These are phyloP conservation scores for Gloeophyllum trabeum DNA, from an alignment of 768 basidiomycete species.

Conservation along the genomic window DNA sequence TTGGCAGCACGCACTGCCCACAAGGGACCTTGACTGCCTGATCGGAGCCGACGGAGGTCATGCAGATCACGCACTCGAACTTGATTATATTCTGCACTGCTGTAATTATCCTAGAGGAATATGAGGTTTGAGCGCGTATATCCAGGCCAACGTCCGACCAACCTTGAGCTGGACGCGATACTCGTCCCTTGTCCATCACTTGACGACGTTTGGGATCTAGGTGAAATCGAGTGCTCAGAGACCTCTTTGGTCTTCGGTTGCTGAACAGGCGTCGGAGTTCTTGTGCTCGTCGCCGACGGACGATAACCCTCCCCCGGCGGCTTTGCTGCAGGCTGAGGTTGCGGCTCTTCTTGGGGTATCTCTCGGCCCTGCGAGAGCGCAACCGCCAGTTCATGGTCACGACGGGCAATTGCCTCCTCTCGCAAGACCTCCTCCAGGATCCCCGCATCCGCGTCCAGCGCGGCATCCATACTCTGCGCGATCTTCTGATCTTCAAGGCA, in stretches of 20 bases:
- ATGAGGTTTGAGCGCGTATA: no score
- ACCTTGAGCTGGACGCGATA: no score
- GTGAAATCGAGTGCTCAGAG: no score
- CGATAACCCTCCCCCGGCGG: no score
- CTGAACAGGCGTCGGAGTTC: no score
- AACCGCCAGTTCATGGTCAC: constrained; percentile 10
- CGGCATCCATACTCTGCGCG: constrained; percentile 13
- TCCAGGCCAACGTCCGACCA: no score
- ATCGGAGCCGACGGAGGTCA: constrained; percentile 5
- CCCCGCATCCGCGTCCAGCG: constrained; percentile 9
- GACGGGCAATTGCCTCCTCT: constrained; percentile 8
- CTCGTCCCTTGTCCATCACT: no score
- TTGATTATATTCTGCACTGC: constrained; percentile 4
- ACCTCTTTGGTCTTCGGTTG: no score
- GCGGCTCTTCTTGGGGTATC: constrained; percentile 1
- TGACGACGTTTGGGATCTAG: no score
- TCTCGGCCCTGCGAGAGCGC: constrained; percentile 8
- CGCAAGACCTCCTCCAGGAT: constrained; percentile 10
- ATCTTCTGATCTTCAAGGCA: constrained; percentile 3
- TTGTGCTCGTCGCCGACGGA: no score
- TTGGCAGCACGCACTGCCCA: constrained; percentile 7
- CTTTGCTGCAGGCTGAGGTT: no score
- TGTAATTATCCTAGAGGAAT: no score
- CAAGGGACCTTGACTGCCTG: constrained; percentile 9
- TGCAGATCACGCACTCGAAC: constrained; percentile 13